Evolutionary conservation across 108 stramenopile genomes (phyloP).

Genomic region (Pinguiococcus pyrenoidosus): DNA sequence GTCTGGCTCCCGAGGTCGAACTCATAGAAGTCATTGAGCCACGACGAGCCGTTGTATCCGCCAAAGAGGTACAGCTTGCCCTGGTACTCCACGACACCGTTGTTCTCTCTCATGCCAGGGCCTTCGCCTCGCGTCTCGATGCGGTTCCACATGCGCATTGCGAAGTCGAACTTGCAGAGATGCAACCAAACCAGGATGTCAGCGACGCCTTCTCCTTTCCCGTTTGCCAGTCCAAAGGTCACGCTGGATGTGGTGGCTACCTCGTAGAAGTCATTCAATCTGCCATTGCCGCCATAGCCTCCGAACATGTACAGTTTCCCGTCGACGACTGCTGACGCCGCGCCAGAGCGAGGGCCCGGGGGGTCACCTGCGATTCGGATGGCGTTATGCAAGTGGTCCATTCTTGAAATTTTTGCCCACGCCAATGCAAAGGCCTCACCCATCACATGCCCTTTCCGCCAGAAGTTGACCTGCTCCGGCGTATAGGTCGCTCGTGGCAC

Average conservation of each 20-base stretch:
- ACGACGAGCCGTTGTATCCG: conserved; percentile 60
- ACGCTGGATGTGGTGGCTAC: no score
- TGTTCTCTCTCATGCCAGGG: conserved; percentile 57
- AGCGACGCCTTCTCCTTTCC: conserved; percentile 27
- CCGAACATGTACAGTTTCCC: conserved; percentile 68
- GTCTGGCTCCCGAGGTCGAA: conserved; percentile 42
- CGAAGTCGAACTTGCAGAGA: no score
- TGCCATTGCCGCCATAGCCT: conserved; percentile 51
- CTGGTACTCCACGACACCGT: conserved; percentile 47
- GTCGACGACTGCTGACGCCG: conserved; percentile 66
- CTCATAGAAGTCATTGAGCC: conserved; percentile 81
- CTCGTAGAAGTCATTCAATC: conserved; percentile 73
- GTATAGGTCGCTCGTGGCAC: no score
- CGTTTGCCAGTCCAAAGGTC: no score
- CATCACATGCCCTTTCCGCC: no score
- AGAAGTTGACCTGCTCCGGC: no score
- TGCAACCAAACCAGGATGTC: not conserved
- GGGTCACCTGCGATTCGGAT: no score
- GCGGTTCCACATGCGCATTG: conserved; percentile 3
- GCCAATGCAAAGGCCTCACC: no score
- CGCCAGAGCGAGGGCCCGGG: conserved; percentile 69
- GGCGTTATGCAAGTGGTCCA: not conserved
- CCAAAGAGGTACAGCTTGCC: conserved; percentile 72
- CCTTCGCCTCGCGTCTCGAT: conserved; percentile 52
- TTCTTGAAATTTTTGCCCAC: no score